Base-by-base conservation (phyloP, 495 filamentous ascomycete species). In the Clavariopsis aquatica region DNA sequence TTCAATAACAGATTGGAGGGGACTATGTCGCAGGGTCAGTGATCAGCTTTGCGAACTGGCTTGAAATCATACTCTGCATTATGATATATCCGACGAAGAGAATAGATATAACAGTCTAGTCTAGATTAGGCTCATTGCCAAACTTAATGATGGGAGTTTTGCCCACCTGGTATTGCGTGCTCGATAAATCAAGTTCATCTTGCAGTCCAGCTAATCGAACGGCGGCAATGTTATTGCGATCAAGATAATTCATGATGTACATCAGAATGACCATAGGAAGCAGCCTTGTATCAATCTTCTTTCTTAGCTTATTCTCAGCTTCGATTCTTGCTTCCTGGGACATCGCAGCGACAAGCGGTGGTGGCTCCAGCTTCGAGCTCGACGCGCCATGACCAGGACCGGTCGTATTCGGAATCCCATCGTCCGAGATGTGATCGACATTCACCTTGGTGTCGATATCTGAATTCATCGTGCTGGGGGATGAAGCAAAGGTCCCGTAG, bases 191-290 rank as follows among this genome's bases (percentile, higher is more conserved):
- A 24, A 86, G 62, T 55, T 85, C 84, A 17, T 76, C 71, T 54
- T 82, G 76, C 28, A 86, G 67, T 12, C 82, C 83, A 4, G 81
- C 82, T 49, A 86, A 60, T 47, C 80, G 72, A 41, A 81, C 82
- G 10, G 81, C 75, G 13, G 81, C 82, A 55, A 82, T 83, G 52
- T 85, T 82, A 68, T 85, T 84, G 65, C 90, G 81, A 73, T 92
- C 90, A 62, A 93, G 78, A 73, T 92, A 94, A 70, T 92, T 93
- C 70, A 92, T 75, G 66, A 93, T 89, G 70, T 92, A 92, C 84
- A 89, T 88, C 60, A 88, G 64, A 59, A 87, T 82, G 38, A 88
- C 73, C 75, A 85, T 83, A 12, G 87, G 87, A 62, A 91, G 72
- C 23, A 86, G 67, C 7, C 85, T 74, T 0, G 84, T 46, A 71